Evolutionary conservation across 768 basidiomycete species (phyloP), one percentile per base, ranked within the genome.

Genomic region (Boletales sp.): DNA sequence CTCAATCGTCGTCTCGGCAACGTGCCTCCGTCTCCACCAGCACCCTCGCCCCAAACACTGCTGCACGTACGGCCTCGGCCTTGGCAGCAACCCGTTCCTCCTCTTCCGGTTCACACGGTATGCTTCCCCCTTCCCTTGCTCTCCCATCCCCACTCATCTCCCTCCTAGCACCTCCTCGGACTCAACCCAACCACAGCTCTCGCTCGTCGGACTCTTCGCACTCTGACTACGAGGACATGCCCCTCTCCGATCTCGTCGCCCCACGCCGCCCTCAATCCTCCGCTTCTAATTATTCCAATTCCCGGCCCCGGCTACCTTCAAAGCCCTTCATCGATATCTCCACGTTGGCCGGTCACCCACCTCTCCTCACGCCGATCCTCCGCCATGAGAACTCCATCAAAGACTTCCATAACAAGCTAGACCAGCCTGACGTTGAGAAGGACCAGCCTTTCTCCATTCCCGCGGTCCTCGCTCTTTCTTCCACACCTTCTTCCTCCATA

Each of bases 221-320:
- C 50, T 73, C 73, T 31, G 78, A 76, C 21, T 81, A 80, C 45
- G 74, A 74, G n/a, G 73, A 83, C 55, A 77, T 81, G 2, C 88
- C 87, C 12, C 73, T 91, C 32, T 82, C 84, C 1, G 74, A 70
- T 2, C 72, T 88, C 32, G 69, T 86, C 8, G 72, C 73, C 0
- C 86, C 87, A 11, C 76, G 73, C 42, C 76, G 88, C 32, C 86
- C 87, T 14, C 86, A 84, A 15, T 86, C 83, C 54, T 74, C 84
- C 2, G 62, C 70, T 11, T 77, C 76, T 17, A 63, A 67, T 44
- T 43, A 29, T 19, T 68, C 66, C 21, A 53, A 44, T 38, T 49
- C 45, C 32, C 57, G 67, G 12, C 56, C 57, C 36, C 67, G 72
- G n/a, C 57, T 62, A 34, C 71, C 69, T n/a, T 17, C 64, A 9